A percentile compares a stretch with the other conserved stretches of the same genome.
phyloP scores from a whole-genome alignment of 2,329 filamentous ascomycete genomes.

The Colletotrichum incanum region DNA sequence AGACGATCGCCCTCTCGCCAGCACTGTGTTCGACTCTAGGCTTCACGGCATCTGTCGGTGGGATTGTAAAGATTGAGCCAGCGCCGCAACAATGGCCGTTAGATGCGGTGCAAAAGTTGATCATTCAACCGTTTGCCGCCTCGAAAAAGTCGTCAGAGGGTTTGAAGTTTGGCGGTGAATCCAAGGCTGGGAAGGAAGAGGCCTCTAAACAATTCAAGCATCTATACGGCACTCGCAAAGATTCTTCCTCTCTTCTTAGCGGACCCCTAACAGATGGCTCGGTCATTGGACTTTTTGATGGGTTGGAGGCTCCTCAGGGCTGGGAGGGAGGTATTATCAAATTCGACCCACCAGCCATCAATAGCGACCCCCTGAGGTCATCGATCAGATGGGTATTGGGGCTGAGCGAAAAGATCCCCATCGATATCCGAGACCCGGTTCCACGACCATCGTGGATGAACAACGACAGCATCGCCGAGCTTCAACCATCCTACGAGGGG shows the following conservation, averaged over 20 bases:
- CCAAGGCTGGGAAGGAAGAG: slow-evolving; percentile 86
- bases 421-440: slow-evolving; percentile 85
- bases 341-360: slow-evolving; percentile 74
- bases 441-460: slow-evolving; percentile 73
- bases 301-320: slow-evolving; percentile 67
- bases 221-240: slow-evolving; percentile 70
- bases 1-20: slow-evolving; percentile 84
- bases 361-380: slow-evolving; percentile 43
- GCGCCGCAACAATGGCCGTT: slow-evolving; percentile 81
- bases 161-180: slow-evolving; percentile 90
- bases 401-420: slow-evolving; percentile 78
- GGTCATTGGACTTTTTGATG: slow-evolving; percentile 75
- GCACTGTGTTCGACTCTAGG: slow-evolving; percentile 82
- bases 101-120: slow-evolving; percentile 76
- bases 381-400: slow-evolving; percentile 78
- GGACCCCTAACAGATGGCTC: slow-evolving; percentile 93
- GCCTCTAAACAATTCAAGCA: slow-evolving; percentile 79
- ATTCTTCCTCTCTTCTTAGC: slow-evolving; percentile 70
- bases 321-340: slow-evolving; percentile 90
- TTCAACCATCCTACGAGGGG: slow-evolving; percentile 70
- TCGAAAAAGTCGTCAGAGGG: slow-evolving; percentile 73
- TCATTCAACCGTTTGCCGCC: slow-evolving; percentile 84
- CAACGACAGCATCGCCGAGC: slow-evolving; percentile 63
- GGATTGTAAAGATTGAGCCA: slow-evolving; percentile 88
- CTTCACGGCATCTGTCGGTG: slow-evolving; percentile 82